Base-by-base conservation (phyloP, 2,329 filamentous ascomycete species). In the Penicillium sp. region DNA sequence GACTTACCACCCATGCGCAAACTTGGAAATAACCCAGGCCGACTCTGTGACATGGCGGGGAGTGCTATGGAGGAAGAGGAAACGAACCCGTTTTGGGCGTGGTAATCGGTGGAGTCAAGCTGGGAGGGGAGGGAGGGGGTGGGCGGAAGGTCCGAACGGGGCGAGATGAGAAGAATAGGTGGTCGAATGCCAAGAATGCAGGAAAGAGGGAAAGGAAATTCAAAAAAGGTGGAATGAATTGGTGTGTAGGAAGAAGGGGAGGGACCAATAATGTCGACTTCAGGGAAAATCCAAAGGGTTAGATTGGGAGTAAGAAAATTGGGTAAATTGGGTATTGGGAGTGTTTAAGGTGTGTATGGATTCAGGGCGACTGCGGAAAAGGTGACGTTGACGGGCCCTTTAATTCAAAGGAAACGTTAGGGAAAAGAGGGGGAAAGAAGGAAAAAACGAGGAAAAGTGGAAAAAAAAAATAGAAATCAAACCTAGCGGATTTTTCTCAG, bases 1-100 rank as follows among this genome's bases (percentile, higher is more conserved):
- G 33, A 53, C 90, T 88, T 83, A 97, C 93, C 94, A 86, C 93
- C 94, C 92, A 97, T 97, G 81, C 93, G 90, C 82, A 97, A 79
- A 75, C 83, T 86, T 62, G 83, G 83, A 80, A 97, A 96, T 73
- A 91, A 88, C 83, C 90, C 89, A 77, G 92, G 89, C 82, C 92
- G 85, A 81, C 88, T 94, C 79, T 92, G 88, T 82, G 90, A 92
- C 92, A 96, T 96, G 75, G 75, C 75, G 69, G 65, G 58, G 55
- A 61, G 60, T 65, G 63, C 65, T 78, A 75, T 76, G 69, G 73
- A 49, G 22, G 73, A 80, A 75, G 60, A 78, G 74, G 61, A 74
- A 74, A 75, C 69, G 75, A 75, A 77, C 79, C 80, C 81, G 83
- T 84, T 72, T 74, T 84, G 82, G 81, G 80, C 75, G 75, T 66